These are phyloP conservation scores for Tetracladium maxilliforme DNA, from an alignment of 2,329 filamentous ascomycete genomes.

Conservation along the genomic window DNA sequence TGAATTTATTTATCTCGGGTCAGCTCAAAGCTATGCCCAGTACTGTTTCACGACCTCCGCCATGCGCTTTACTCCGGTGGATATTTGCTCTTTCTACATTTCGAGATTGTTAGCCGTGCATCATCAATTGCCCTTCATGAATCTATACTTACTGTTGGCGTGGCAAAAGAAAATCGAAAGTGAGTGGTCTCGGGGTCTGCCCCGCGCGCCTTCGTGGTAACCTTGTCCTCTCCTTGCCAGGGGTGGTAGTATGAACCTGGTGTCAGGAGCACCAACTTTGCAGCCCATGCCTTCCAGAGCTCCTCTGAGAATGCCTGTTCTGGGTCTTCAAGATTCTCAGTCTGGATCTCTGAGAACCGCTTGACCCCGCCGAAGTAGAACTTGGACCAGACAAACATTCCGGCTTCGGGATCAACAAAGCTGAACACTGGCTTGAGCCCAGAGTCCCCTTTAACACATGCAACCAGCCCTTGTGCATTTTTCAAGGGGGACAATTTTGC, in stretches of 20 bases:
- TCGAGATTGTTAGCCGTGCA: too few relatives aligned
- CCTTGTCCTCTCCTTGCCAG: conserved; percentile 13
- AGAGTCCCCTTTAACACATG: conserved; percentile 4
- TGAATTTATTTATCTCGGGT: too few relatives aligned
- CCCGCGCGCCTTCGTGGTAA: conserved; percentile 9
- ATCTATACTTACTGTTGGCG: too few relatives aligned
- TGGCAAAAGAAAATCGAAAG: too few relatives aligned
- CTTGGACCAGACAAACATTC: conserved; percentile 18
- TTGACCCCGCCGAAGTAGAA: conserved; percentile 11
- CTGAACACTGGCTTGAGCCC: conserved; percentile 11
- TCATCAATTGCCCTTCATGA: too few relatives aligned
- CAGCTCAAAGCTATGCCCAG: too few relatives aligned
- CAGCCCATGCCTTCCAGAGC: conserved; percentile 6
- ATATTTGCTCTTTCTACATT: too few relatives aligned
- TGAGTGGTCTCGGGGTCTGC: conserved; percentile 10
- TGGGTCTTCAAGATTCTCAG: too few relatives aligned
- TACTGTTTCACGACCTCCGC: too few relatives aligned
- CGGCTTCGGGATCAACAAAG: conserved; percentile 13
- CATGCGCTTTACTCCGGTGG: too few relatives aligned
- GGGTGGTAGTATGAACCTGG: conserved; percentile 17
- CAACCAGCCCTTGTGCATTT: conserved; percentile 8
- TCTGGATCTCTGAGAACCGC: conserved; percentile 6
- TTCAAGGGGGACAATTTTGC: conserved; percentile 7
- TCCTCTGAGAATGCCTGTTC: too few relatives aligned
- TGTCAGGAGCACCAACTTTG: conserved; percentile 12